These are phyloP conservation scores for Macaranga tanarius DNA, from an alignment of 441 rosid species.

Conservation along the genomic window DNA sequence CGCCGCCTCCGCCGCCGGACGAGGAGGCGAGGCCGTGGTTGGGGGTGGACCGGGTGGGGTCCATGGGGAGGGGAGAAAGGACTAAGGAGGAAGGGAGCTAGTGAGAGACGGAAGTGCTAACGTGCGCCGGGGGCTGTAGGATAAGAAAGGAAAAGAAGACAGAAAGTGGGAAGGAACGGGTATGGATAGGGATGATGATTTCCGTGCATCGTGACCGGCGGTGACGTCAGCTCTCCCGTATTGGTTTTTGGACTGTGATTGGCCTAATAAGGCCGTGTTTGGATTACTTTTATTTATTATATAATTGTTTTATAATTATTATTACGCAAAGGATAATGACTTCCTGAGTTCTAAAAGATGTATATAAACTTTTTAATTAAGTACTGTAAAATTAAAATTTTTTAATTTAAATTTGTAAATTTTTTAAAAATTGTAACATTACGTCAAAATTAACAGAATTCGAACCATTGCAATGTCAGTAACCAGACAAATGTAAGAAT, in stretches of 20 bases:
- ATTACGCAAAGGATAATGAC: no score
- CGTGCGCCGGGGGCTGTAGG: constrained; percentile 37
- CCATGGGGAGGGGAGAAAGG: constrained; percentile 27
- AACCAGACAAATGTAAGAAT: no score
- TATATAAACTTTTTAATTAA: no score
- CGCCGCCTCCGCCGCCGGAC: constrained; percentile 37
- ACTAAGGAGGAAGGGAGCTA: background rate
- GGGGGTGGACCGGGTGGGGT: constrained; percentile 33
- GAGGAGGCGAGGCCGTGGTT: constrained; percentile 19
- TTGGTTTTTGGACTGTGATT: constrained; percentile 29
- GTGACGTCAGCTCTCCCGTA: constrained; percentile 49
- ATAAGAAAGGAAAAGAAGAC: constrained; percentile 20
- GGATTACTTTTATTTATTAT: no score
- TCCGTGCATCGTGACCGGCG: constrained; percentile 56
- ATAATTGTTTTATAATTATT: no score
- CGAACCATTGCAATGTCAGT: no score
- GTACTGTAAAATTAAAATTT: no score
- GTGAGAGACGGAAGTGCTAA: constrained; percentile 19
- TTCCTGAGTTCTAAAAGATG: no score
- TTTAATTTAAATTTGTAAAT: no score
- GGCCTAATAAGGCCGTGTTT: constrained; percentile 14
- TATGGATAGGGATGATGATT: constrained; percentile 28
- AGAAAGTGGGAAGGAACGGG: constrained; percentile 17
- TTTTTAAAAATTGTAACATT: no score
- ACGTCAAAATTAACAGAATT: no score